Percentiles rank a stretch among this genome's conserved stretches.
Conservation (phyloP, 2,329 filamentous ascomycete genomes). For the Alternaria sp. region DNA sequence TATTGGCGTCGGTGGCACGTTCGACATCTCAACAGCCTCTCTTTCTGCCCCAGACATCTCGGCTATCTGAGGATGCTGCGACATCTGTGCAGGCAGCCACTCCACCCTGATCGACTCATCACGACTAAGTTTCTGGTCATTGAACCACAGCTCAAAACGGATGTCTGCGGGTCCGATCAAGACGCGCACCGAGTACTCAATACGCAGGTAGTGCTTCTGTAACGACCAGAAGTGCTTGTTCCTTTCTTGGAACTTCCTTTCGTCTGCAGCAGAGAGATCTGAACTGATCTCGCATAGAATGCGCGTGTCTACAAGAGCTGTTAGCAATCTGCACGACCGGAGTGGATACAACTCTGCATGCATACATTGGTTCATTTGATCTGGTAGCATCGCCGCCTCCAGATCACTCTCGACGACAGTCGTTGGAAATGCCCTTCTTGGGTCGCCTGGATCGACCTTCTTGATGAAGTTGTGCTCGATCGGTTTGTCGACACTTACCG, state of each 20-base stretch:
- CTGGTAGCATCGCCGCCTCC: constrained; percentile 35
- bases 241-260: constrained; percentile 47
- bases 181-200: constrained; percentile 51
- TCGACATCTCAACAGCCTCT: constrained; percentile 30
- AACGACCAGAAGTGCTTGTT: constrained; percentile 50
- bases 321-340: neutral
- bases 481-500: constrained; percentile 44
- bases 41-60: constrained; percentile 22
- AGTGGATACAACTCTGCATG: neutral
- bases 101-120: constrained; percentile 50
- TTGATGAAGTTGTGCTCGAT: constrained; percentile 48
- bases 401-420: constrained; percentile 41
- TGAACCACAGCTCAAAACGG: constrained; percentile 52
- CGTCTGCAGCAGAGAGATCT: constrained; percentile 42
- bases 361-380: constrained; percentile 41
- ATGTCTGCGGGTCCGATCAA: constrained; percentile 52
- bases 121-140: constrained; percentile 46
- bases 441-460: constrained; percentile 45
- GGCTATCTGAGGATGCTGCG: constrained; percentile 17
- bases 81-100: constrained; percentile 35
- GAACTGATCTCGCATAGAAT: constrained; percentile 50
- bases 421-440: constrained; percentile 44
- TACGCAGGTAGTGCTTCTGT: constrained; percentile 45
- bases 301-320: constrained; percentile 29
- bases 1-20: constrained; percentile 21